Percentiles rank a stretch among this genome's conserved stretches.
Conservation (phyloP, 192 early-diverging fungal genomes). For the Coemansia sp. region DNA sequence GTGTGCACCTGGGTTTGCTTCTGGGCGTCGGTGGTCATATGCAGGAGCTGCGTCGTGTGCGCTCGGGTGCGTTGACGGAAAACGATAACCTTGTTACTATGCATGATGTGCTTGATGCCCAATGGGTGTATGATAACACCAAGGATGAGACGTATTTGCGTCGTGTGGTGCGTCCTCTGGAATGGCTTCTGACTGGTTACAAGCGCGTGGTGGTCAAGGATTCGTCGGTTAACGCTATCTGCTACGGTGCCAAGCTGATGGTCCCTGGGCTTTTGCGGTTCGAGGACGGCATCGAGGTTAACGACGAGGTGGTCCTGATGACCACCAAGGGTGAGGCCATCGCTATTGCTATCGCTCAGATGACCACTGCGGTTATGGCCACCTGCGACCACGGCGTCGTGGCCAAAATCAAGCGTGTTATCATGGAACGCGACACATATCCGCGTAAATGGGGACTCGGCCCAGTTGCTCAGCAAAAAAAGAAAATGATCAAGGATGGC, state of each 20-base stretch:
- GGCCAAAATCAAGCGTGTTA: conserved; percentile 99
- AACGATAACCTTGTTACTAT: conserved; percentile 95
- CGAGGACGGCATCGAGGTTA: conserved; percentile 91
- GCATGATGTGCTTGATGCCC: conserved; percentile 98
- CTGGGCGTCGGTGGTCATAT: conserved; percentile 97
- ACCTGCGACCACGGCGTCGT: conserved; percentile 96
- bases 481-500: conserved; percentile 96
- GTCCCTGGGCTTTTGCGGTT: conserved; percentile 95
- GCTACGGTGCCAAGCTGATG: conserved; percentile 99
- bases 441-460: conserved; percentile 98
- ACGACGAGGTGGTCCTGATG: conserved; percentile 98
- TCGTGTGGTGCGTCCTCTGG: conserved; percentile 88
- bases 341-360: conserved; percentile 94
- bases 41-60: conserved; percentile 97
- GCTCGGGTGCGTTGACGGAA: conserved; percentile 89
- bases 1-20: conserved; percentile 95
- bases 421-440: conserved; percentile 99
- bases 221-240: conserved; percentile 96
- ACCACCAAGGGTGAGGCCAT: conserved; percentile 99
- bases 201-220: conserved; percentile 99
- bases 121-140: conserved; percentile 98
- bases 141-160: conserved; percentile 98
- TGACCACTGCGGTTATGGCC: conserved; percentile 97
- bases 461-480: conserved; percentile 94
- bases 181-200: conserved; percentile 89